Evolutionary conservation across 2,329 filamentous ascomycete species (phyloP), one percentile per base, ranked within the genome.

Genomic region (Hawksworthiomyces lignivorus): DNA sequence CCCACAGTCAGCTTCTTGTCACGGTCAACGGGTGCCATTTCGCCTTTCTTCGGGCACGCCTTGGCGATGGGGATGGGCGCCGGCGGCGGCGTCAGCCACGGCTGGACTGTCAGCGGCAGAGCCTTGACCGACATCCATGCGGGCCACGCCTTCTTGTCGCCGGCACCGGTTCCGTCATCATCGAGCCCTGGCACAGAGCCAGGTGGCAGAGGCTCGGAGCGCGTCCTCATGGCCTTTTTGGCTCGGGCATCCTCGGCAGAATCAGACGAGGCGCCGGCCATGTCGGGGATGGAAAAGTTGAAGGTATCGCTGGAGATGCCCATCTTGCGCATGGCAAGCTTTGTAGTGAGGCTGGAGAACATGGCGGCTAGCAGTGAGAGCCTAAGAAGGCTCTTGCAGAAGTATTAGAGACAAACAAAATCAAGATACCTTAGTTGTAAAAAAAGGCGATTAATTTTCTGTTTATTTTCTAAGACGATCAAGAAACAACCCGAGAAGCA

Each of bases 251-350:
- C 12, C 6, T 7, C 32, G 41, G 50, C 44, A 21, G 31, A 11
- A 6, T 27, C 8, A 22, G 48, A 44, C 39, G 55, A 55, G 42
- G 58, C 45, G 46, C 47, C 30, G 52, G 48, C 26, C 63, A 62
- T 47, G 54, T 54, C 50, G 27, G 55, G 48, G 22, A 65, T 59
- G 39, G 57, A 53, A 46, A 68, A 61, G 56, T 70, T 62, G 43
- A 78, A 59, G 35, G 67, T 58, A 50, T 77, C 62, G 57, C 63
- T 69, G 29, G 70, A 65, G 41, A 79, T 56, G 54, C 75, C 75
- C 38, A 67, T 67, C 54, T 75, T 77, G 49, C 67, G 73, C 50
- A 80, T 63, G 47, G 74, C 75, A 49, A 78, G 60, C 58, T 79
- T 79, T 34, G 74, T 73, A 14, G 69, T 68, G 43, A 80, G 59